Evolutionary conservation across 768 basidiomycete species (phyloP).

Genomic region (Cyclocybe cylindracea): DNA sequence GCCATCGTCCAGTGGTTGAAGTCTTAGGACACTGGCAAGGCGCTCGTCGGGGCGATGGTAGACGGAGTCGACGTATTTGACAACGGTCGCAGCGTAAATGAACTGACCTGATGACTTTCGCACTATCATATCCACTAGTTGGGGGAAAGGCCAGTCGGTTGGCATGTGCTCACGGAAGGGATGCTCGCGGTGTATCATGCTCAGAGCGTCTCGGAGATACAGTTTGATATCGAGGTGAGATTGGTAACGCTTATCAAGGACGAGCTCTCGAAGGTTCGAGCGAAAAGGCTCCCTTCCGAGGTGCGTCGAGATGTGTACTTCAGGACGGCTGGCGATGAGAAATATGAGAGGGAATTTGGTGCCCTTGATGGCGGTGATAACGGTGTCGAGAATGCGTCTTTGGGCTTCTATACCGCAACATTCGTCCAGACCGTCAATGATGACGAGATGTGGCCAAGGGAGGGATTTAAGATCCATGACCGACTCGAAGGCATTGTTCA

Average conservation of each 20-base stretch:
- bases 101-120: constrained; percentile 20
- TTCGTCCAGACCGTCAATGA: constrained; percentile 30
- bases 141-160: constrained; percentile 19
- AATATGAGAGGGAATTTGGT: constrained; percentile 20
- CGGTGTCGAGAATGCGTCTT: constrained; percentile 7
- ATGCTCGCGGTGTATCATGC: constrained; percentile 6
- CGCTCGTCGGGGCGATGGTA: constrained; percentile 3
- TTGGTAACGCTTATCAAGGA: constrained; percentile 6
- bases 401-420: constrained; percentile 14
- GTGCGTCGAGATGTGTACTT: constrained; percentile 17
- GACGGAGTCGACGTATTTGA: constrained; percentile 19
- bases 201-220: constrained; percentile 12
- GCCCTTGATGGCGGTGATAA: neutral
- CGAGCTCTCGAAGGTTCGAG: neutral
- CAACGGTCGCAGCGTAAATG: constrained; percentile 24
- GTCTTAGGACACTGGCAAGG: constrained; percentile 9
- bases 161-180: neutral
- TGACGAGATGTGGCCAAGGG: constrained; percentile 5
- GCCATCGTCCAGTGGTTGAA: neutral
- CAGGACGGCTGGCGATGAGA: constrained; percentile 24
- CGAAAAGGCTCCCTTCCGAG: neutral
- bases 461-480: neutral
- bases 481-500: neutral
- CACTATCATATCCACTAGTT: constrained; percentile 14
- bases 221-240: constrained; percentile 16